Percentiles rank a stretch among this genome's conserved stretches.
phyloP scores from a whole-genome alignment of 2,329 filamentous ascomycete species.

The Cercospora zeina region DNA sequence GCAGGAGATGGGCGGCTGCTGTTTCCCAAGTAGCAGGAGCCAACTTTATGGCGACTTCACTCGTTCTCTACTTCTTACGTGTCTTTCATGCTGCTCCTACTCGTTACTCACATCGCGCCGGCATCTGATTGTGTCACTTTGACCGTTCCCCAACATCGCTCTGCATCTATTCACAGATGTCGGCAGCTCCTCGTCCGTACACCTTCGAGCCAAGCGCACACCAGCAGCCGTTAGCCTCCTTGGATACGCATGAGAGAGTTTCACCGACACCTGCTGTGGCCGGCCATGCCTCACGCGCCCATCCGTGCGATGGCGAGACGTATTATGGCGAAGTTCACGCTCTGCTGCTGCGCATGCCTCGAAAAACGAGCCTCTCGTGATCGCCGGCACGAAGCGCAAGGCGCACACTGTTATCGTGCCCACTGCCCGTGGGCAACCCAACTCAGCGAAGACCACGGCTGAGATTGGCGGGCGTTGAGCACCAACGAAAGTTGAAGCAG shows the following conservation, averaged over 20 bases:
- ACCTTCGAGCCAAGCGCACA: neutral
- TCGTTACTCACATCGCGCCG: neutral
- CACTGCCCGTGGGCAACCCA: neutral
- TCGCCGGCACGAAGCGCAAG: neutral
- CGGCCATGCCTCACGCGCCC: neutral
- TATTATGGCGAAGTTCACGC: neutral
- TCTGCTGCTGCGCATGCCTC: neutral
- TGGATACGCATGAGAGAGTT: neutral
- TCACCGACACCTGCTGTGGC: neutral
- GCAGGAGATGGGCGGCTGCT: constrained; percentile 11
- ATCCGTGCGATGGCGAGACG: neutral
- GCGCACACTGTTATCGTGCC: neutral
- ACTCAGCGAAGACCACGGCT: neutral
- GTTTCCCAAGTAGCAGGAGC: constrained; percentile 15
- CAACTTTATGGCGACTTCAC: constrained; percentile 22
- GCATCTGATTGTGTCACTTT: neutral
- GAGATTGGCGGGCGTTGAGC: neutral
- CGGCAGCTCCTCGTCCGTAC: neutral
- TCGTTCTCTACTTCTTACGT: neutral
- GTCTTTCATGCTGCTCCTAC: neutral
- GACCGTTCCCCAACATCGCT: neutral
- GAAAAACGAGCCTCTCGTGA: neutral
- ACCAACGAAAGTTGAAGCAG: neutral
- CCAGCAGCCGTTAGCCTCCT: neutral
- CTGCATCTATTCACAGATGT: neutral